phyloP scores from a whole-genome alignment of 2,329 filamentous ascomycete species.

The Fusarium sarcochroum region DNA sequence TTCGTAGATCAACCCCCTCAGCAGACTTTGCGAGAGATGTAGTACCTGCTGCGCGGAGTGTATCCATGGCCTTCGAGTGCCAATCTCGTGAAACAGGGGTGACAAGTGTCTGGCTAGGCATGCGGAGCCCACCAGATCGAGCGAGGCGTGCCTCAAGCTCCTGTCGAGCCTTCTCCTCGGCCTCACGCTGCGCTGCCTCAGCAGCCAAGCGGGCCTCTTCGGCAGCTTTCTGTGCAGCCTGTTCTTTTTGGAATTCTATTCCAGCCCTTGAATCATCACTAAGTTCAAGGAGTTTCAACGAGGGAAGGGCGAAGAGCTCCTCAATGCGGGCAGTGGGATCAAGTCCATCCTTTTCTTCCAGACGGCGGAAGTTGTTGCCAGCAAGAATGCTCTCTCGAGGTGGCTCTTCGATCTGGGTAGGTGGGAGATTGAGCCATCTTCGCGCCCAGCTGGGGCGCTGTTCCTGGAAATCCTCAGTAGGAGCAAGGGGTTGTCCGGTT shows the following conservation, averaged over 20 bases:
- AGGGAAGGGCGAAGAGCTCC: slow-evolving; percentile 47
- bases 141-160: slow-evolving; percentile 50
- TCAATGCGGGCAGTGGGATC: slow-evolving; percentile 43
- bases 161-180: slow-evolving; percentile 43
- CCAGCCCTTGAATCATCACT: slow-evolving; percentile 49
- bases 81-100: slow-evolving; percentile 49
- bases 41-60: slow-evolving; percentile 53
- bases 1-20: slow-evolving; percentile 64
- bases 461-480: slow-evolving; percentile 23
- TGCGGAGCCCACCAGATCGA: slow-evolving; percentile 51
- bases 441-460: slow-evolving; percentile 31
- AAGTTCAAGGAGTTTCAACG: slow-evolving; percentile 45
- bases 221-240: slow-evolving; percentile 42
- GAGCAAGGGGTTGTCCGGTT: slow-evolving; percentile 4
- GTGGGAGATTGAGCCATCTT: slow-evolving; percentile 25
- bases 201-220: slow-evolving; percentile 48
- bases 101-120: slow-evolving; percentile 49
- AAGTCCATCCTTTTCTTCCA: slow-evolving; percentile 21
- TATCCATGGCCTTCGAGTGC: slow-evolving; percentile 47
- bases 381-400: slow-evolving; percentile 5
- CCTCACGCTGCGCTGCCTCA: slow-evolving; percentile 44
- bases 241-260: slow-evolving; percentile 45
- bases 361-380: slow-evolving; percentile 9
- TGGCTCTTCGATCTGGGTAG: slow-evolving; percentile 6
- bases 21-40: slow-evolving; percentile 61